These are phyloP conservation scores for Sextonia rubra DNA, from an alignment of 164 flowering plant genomes.

Conservation along the genomic window DNA sequence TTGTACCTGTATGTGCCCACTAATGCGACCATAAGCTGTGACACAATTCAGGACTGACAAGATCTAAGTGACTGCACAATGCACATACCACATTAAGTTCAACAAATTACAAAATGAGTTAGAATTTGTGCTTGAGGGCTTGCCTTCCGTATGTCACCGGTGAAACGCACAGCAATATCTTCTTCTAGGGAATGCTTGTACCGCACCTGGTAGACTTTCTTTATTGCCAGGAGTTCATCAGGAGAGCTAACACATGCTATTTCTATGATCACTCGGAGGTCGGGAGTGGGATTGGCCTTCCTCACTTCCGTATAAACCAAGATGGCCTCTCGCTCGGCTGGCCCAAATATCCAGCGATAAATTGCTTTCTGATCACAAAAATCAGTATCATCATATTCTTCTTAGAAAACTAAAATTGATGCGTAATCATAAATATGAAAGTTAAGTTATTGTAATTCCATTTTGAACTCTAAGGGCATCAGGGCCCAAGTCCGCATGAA, in stretches of 20 bases:
- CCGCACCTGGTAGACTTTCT: conserved; percentile 54
- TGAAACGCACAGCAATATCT: conserved; percentile 61
- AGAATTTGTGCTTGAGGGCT: no score
- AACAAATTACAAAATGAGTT: neutral
- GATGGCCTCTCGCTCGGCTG: conserved; percentile 74
- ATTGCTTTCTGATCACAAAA: conserved; percentile 38
- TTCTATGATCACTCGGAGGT: no score
- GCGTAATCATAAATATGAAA: no score
- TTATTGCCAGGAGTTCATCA: no score
- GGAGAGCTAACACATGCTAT: no score
- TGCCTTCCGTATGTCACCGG: conserved; percentile 70
- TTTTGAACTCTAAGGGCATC: neutral
- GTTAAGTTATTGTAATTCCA: no score
- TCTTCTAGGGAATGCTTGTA: conserved; percentile 74
- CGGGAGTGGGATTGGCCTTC: conserved; percentile 16
- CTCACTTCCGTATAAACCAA: conserved; percentile 53
- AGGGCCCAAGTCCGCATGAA: neutral
- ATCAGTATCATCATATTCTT: neutral
- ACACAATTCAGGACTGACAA: conserved; percentile 1
- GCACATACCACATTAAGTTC: neutral
- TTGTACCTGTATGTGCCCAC: conserved; percentile 39
- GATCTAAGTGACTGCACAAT: neutral
- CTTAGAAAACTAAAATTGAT: no score
- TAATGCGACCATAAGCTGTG: conserved; percentile 42
- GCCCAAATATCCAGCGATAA: conserved; percentile 60